Conservation (phyloP, 2,329 filamentous ascomycete species). For the Fusarium longipes region DNA sequence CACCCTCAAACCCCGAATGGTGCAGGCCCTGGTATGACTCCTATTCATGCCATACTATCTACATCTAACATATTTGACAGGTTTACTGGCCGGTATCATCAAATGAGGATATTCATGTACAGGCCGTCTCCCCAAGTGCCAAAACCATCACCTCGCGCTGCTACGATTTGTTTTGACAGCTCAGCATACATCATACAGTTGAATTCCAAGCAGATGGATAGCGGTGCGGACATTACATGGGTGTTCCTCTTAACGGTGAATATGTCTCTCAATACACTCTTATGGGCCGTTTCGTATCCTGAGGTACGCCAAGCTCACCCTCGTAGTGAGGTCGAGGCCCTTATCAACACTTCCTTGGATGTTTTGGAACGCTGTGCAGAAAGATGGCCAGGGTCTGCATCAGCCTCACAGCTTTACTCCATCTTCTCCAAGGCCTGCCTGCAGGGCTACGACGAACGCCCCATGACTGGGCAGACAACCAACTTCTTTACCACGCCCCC, state of each 20-base stretch:
- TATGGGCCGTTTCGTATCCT: conserved; percentile 91
- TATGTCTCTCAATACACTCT: conserved; percentile 88
- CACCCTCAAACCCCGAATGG: conserved; percentile 76
- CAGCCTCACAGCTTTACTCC: conserved; percentile 86
- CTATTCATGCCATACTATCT: background rate
- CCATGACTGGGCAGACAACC: conserved; percentile 38
- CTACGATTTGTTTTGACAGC: conserved; percentile 84
- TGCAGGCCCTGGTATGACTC: conserved; percentile 79
- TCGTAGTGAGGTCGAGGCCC: conserved; percentile 78
- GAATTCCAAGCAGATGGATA: conserved; percentile 82
- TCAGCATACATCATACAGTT: conserved; percentile 84
- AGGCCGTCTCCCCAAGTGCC: conserved; percentile 93
- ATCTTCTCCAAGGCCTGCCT: conserved; percentile 87
- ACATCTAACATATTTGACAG: conserved; percentile 52
- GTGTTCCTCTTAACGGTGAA: conserved; percentile 90
- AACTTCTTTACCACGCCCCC: conserved; percentile 52
- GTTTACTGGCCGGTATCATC: conserved; percentile 79
- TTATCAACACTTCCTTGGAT: conserved; percentile 80
- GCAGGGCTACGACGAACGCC: conserved; percentile 80
- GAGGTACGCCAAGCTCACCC: conserved; percentile 80
- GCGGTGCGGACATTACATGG: conserved; percentile 87
- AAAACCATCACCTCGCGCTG: conserved; percentile 82
- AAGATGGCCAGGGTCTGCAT: conserved; percentile 90
- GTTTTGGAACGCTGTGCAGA: conserved; percentile 84
- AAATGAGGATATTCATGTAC: conserved; percentile 88